A percentile compares a stretch with the other conserved stretches of the same genome.
phyloP scores from a whole-genome alignment of 495 filamentous ascomycete species.

The Annulohypoxylon maeteangense region DNA sequence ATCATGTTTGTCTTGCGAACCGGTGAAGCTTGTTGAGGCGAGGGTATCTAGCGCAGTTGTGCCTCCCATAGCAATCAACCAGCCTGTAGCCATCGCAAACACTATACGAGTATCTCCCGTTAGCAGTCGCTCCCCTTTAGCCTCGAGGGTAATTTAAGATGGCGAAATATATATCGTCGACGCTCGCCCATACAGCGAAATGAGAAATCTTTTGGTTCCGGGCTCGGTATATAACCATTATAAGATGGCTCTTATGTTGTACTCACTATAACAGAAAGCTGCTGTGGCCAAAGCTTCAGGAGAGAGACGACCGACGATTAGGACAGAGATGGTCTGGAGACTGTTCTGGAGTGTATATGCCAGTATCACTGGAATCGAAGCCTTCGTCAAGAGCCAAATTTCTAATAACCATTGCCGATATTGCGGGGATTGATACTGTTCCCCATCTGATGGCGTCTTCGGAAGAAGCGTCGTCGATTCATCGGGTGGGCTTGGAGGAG shows the following conservation, averaged over 20 bases:
- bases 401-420: slow-evolving; percentile 63
- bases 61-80: slow-evolving; percentile 92
- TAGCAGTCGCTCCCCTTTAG: neutral
- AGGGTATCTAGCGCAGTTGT: slow-evolving; percentile 92
- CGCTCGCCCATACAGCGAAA: no score
- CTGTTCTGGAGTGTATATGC: slow-evolving; percentile 92
- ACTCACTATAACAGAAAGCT: slow-evolving; percentile 77
- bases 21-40: slow-evolving; percentile 87
- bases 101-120: slow-evolving; percentile 54
- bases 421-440: slow-evolving; percentile 8
- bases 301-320: slow-evolving; percentile 81
- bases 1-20: slow-evolving; percentile 82
- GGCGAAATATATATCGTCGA: no score
- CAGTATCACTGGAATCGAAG: slow-evolving; percentile 82
- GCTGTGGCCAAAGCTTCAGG: slow-evolving; percentile 84
- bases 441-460: slow-evolving; percentile 45
- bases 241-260: neutral
- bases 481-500: slow-evolving; percentile 28
- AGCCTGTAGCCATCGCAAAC: slow-evolving; percentile 92
- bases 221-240: neutral
- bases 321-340: slow-evolving; percentile 83
- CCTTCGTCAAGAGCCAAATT: slow-evolving; percentile 73
- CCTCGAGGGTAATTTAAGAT: no score
- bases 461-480: slow-evolving; percentile 63
- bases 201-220: neutral